Percentiles rank a stretch among this genome's conserved stretches.
Evolutionary conservation across 768 basidiomycete genomes (phyloP).

Genomic region (Collybia sp.): DNA sequence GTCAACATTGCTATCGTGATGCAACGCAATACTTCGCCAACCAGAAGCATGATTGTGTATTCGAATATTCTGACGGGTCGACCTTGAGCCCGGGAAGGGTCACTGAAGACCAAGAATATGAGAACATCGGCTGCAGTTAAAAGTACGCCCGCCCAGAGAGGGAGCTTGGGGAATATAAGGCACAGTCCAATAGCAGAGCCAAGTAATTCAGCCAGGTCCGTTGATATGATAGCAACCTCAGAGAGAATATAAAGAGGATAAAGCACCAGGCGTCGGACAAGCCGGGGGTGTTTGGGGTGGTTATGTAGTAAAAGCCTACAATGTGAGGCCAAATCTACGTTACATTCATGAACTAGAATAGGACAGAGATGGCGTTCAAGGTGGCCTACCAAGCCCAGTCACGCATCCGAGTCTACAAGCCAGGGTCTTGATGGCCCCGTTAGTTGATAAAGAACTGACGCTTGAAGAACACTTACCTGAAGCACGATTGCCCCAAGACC

Average conservation of each 20-base stretch:
- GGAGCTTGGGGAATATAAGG: slow-evolving; percentile 54
- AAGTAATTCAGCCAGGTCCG: slow-evolving; percentile 66
- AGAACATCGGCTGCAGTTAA: slow-evolving; percentile 57
- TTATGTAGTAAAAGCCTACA: slow-evolving; percentile 52
- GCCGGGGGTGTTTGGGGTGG: slow-evolving; percentile 40
- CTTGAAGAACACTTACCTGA: slow-evolving; percentile 35
- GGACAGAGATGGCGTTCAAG: not conserved
- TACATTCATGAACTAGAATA: not conserved
- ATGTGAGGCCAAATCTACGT: slow-evolving; percentile 52
- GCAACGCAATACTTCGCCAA: slow-evolving; percentile 26
- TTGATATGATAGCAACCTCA: slow-evolving; percentile 62
- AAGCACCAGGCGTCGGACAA: slow-evolving; percentile 42
- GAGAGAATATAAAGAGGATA: slow-evolving; percentile 52
- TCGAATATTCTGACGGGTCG: slow-evolving; percentile 59
- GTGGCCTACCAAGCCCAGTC: slow-evolving; percentile 50
- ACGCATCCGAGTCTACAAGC: slow-evolving; percentile 67
- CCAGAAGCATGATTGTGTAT: slow-evolving; percentile 45
- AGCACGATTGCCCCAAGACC: slow-evolving; percentile 66
- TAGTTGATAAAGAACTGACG: not conserved
- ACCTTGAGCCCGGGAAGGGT: slow-evolving; percentile 46
- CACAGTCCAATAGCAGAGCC: slow-evolving; percentile 69
- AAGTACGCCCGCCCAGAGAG: slow-evolving; percentile 52
- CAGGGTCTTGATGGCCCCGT: slow-evolving; percentile 37
- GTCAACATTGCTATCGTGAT: not conserved
- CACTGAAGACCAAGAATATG: slow-evolving; percentile 56